Conservation (phyloP, 331 rosid species). For the Spiraea crenata region DNA sequence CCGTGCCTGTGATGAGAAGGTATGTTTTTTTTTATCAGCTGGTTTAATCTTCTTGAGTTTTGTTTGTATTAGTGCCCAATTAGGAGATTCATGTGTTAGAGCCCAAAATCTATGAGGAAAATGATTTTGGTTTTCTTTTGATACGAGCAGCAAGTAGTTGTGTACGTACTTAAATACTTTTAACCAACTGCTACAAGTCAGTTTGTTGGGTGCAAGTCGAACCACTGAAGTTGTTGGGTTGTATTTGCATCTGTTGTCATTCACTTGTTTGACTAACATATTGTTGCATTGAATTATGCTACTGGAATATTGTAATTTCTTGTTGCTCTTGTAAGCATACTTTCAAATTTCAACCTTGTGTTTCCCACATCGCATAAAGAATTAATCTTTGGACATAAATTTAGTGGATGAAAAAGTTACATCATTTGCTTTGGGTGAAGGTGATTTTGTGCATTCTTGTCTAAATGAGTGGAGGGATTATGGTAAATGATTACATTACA, state of each 20-base stretch:
- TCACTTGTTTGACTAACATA: not conserved
- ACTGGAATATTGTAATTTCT: not conserved
- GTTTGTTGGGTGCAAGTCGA: not conserved
- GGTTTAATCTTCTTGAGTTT: not conserved
- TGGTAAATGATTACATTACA: not conserved
- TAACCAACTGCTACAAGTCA: no score
- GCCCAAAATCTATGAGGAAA: constrained; percentile 4
- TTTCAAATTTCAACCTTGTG: not conserved
- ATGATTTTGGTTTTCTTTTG: not conserved
- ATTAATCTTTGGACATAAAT: not conserved
- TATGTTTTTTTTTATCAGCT: not conserved
- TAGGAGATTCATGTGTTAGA: not conserved
- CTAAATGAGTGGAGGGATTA: not conserved
- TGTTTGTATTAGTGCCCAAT: not conserved
- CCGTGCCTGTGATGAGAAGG: constrained; percentile 89
- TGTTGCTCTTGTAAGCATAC: not conserved
- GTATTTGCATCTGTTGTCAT: not conserved
- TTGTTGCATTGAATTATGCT: not conserved
- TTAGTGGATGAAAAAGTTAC: not conserved
- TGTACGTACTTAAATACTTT: no score
- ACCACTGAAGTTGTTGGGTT: not conserved
- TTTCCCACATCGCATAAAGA: constrained; percentile 6
- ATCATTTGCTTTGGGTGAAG: no score
- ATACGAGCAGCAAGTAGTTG: no score
- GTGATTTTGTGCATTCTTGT: not conserved